Evolutionary conservation across 306 rosid genomes (phyloP).

Genomic region (Mucuna pruriens): DNA sequence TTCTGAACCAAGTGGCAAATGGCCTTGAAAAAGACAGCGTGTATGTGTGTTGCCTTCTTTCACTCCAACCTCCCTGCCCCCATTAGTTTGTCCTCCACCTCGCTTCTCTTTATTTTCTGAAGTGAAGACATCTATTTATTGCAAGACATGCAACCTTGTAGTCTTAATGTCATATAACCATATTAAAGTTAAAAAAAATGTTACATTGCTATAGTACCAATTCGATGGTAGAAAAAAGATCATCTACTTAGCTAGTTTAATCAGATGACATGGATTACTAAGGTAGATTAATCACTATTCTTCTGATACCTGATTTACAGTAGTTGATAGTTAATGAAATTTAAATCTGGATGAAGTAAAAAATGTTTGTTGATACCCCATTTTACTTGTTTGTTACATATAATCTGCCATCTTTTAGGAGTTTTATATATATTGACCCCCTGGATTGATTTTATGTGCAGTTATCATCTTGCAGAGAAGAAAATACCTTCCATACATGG

Average conservation of each 20-base stretch:
- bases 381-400: background rate
- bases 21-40: slow-evolving; percentile 98
- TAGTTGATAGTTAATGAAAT: background rate
- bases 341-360: background rate
- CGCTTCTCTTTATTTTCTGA: slow-evolving; percentile 24
- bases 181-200: background rate
- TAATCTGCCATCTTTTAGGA: background rate
- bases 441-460: slow-evolving; percentile 47
- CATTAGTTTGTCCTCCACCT: slow-evolving; percentile 23
- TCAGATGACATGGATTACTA: background rate
- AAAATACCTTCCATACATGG: slow-evolving; percentile 91
- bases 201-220: slow-evolving; percentile 23
- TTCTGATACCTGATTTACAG: slow-evolving; percentile 20
- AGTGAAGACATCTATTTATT: slow-evolving; percentile 12
- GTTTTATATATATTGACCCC: slow-evolving; percentile 33
- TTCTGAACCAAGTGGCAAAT: slow-evolving; percentile 95
- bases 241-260: slow-evolving; percentile 21
- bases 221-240: background rate
- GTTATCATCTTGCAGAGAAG: slow-evolving; percentile 98
- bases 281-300: slow-evolving; percentile 16
- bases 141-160: slow-evolving; percentile 10
- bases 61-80: slow-evolving; percentile 11
- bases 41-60: slow-evolving; percentile 54
- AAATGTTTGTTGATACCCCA: slow-evolving; percentile 1
- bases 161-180: slow-evolving; percentile 30